Conservation (phyloP, 306 rosid genomes). For the Glycine soja region DNA sequence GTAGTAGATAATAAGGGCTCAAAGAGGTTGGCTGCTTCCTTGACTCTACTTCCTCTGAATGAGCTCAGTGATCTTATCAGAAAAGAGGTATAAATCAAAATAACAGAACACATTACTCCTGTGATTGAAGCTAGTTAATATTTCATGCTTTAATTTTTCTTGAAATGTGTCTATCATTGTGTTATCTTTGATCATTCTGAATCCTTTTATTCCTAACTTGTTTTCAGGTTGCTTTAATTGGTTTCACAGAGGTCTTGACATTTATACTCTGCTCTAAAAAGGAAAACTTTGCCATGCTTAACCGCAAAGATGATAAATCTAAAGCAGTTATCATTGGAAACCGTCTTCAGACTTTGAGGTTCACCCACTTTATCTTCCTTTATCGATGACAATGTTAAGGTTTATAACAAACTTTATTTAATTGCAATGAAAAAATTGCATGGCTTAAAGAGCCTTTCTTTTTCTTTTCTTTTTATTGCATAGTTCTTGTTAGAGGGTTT, state of each 20-base stretch:
- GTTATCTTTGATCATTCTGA: not conserved
- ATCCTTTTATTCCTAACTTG: constrained; percentile 28
- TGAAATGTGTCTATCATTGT: not conserved
- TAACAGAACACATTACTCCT: not conserved
- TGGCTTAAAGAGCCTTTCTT: not conserved
- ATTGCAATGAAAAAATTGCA: not conserved
- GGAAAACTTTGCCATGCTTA: constrained; percentile 84
- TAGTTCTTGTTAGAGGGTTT: not conserved
- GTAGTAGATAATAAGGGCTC: constrained; percentile 81
- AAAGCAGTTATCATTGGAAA: constrained; percentile 83
- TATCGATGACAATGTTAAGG: not conserved
- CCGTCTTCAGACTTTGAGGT: constrained; percentile 93
- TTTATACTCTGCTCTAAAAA: constrained; percentile 81
- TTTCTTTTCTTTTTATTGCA: not conserved
- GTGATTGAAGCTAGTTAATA: constrained; percentile 30
- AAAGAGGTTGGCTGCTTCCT: constrained; percentile 70
- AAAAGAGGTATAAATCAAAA: constrained; percentile 63
- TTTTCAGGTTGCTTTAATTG: constrained; percentile 76
- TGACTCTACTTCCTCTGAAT: constrained; percentile 76
- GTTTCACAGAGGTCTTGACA: constrained; percentile 91
- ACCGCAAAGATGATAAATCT: constrained; percentile 73
- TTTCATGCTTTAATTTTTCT: constrained; percentile 16
- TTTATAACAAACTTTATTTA: not conserved
- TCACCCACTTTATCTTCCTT: constrained; percentile 19
- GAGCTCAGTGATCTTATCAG: constrained; percentile 84